These are phyloP conservation scores for Neospermospora avenae DNA, from an alignment of 2,329 filamentous ascomycete species.

Conservation along the genomic window DNA sequence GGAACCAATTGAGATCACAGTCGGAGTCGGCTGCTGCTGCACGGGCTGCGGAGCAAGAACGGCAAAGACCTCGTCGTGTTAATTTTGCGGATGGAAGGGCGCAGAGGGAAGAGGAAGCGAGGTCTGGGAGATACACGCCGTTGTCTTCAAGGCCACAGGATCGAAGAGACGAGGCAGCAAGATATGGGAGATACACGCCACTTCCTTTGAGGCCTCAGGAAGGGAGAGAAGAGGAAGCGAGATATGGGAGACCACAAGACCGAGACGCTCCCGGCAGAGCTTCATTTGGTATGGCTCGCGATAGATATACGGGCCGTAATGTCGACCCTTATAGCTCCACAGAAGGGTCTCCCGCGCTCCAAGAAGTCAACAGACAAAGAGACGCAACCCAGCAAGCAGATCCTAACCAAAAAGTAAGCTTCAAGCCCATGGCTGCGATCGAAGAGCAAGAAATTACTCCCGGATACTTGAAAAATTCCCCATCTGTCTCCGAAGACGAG, in stretches of 20 bases:
- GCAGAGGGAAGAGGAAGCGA: conserved; percentile 29
- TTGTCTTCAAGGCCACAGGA: conserved; percentile 8
- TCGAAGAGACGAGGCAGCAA: too few relatives aligned
- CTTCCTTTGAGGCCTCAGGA: too few relatives aligned
- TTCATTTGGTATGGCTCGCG: not conserved
- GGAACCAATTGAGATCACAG: conserved; percentile 21
- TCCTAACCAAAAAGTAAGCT: not conserved
- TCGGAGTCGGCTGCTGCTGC: conserved; percentile 5
- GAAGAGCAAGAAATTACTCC: not conserved
- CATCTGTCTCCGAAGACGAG: not conserved
- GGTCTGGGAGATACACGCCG: conserved; percentile 25
- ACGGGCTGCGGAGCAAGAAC: not conserved
- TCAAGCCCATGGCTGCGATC: not conserved
- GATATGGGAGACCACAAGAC: conserved; percentile 2
- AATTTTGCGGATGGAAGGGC: conserved; percentile 23
- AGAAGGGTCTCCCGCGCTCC: not conserved
- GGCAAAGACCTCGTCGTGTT: not conserved
- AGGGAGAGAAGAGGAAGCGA: conserved; percentile 27
- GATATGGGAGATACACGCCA: too few relatives aligned
- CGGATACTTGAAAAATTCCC: not conserved
- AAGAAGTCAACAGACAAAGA: not conserved
- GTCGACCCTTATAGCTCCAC: not conserved
- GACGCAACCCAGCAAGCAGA: not conserved
- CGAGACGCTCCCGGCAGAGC: not conserved
- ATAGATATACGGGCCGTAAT: not conserved